These are phyloP conservation scores for Pseudoscleropodium purum DNA, from an alignment of 225 moss, liverwort and hornwort species.

Conservation along the genomic window DNA sequence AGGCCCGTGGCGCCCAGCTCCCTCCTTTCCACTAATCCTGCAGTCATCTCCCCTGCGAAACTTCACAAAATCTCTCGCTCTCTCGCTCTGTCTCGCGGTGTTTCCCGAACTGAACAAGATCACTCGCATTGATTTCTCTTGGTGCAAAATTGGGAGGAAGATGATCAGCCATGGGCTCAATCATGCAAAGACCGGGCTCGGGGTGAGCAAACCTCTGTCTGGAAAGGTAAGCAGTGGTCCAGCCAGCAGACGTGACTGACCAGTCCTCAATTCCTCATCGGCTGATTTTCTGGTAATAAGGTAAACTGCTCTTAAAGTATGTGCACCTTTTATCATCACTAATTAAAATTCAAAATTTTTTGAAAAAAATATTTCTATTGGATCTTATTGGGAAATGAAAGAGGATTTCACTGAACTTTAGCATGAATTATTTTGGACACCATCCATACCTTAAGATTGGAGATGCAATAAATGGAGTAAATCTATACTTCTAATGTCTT, in stretches of 20 bases:
- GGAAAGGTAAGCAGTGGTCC: background rate
- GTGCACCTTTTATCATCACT: background rate
- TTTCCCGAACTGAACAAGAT: background rate
- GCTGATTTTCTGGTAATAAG: background rate
- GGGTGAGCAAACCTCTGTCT: background rate
- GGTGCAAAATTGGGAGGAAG: background rate
- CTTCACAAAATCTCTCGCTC: background rate
- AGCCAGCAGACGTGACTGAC: background rate
- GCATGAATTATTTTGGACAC: background rate
- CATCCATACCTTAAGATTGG: too few species aligned
- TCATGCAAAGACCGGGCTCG: background rate
- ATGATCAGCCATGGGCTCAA: background rate
- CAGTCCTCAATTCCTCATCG: background rate
- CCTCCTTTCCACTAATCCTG: constrained; percentile 5
- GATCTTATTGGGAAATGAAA: background rate
- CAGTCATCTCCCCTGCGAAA: background rate
- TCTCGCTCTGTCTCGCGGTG: background rate
- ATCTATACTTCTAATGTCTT: too few species aligned
- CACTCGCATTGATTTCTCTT: background rate
- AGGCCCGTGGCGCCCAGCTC: constrained; percentile 39
- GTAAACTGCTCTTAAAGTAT: background rate
- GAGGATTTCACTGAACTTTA: background rate
- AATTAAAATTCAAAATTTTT: background rate
- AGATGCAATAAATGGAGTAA: too few species aligned
- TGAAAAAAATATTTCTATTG: background rate